A percentile compares a stretch with the other conserved stretches of the same genome.
phyloP scores from a whole-genome alignment of 2,329 filamentous ascomycete species.

The Macrophomina phaseolina region DNA sequence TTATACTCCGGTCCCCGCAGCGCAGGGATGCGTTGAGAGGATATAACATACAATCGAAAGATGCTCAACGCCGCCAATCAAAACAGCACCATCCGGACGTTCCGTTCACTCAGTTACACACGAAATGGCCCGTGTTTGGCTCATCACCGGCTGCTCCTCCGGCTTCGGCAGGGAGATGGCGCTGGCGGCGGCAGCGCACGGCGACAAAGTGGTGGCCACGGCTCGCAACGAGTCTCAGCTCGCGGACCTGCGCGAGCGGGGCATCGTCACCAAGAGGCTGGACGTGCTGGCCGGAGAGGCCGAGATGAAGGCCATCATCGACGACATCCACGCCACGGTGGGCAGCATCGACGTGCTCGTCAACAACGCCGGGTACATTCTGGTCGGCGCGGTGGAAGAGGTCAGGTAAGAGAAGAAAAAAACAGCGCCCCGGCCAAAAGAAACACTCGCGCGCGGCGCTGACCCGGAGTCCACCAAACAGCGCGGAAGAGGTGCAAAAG shows the following conservation, averaged over 20 bases:
- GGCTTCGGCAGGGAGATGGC: conserved; percentile 86
- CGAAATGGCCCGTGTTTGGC: conserved; percentile 31
- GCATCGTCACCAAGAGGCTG: conserved; percentile 67
- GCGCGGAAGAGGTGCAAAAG: conserved; percentile 79
- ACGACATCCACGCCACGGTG: conserved; percentile 74
- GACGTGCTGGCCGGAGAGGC: conserved; percentile 69
- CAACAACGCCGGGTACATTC: conserved; percentile 79
- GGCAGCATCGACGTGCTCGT: conserved; percentile 91
- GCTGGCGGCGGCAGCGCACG: conserved; percentile 76
- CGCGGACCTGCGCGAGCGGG: background rate
- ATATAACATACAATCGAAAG: too few relatives aligned
- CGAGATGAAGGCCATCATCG: conserved; percentile 77
- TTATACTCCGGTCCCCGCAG: too few relatives aligned
- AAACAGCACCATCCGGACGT: background rate
- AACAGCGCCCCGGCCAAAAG: too few relatives aligned
- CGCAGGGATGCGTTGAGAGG: too few relatives aligned
- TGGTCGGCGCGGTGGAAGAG: background rate
- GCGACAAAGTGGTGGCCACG: conserved; percentile 89
- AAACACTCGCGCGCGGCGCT: too few relatives aligned
- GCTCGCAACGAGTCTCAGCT: conserved; percentile 58
- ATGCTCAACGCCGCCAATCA: background rate
- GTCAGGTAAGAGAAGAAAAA: background rate
- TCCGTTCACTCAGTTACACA: too few relatives aligned
- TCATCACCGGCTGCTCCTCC: conserved; percentile 91
- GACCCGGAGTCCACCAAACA: background rate